Percentiles rank a stretch among this genome's conserved stretches.
Conservation (phyloP, 495 filamentous ascomycete species). For the Glarea lozoyensis region DNA sequence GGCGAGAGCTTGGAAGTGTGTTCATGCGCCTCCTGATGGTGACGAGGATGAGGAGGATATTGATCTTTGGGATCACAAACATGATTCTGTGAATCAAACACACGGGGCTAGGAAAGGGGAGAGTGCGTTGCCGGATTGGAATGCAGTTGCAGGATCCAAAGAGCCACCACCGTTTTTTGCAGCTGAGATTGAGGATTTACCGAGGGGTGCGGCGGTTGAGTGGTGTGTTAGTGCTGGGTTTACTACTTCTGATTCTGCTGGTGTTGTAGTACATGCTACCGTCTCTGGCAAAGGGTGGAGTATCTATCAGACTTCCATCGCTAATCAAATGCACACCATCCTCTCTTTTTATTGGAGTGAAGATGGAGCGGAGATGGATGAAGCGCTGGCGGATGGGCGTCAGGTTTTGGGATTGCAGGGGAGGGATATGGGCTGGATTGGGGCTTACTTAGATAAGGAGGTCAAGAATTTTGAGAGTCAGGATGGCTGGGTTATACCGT, state of each 20-base stretch:
- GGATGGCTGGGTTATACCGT: background rate
- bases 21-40: constrained; percentile 6
- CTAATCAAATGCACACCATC: background rate
- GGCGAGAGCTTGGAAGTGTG: constrained; percentile 11
- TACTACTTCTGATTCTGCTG: constrained; percentile 4
- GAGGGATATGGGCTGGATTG: too few species aligned
- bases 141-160: background rate
- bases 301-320: background rate
- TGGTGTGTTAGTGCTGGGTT: constrained; percentile 45
- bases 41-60: constrained; percentile 9
- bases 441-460: background rate
- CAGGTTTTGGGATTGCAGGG: background rate
- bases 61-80: constrained; percentile 19
- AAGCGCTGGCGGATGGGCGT: background rate
- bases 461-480: background rate
- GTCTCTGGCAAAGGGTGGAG: background rate
- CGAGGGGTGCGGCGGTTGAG: constrained; percentile 60
- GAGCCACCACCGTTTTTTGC: constrained; percentile 56
- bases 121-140: constrained; percentile 16
- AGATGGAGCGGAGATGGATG: background rate
- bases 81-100: constrained; percentile 6
- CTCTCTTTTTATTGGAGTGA: background rate
- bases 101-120: constrained; percentile 1
- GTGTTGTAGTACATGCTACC: constrained; percentile 9
- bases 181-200: constrained; percentile 62